Evolutionary conservation across 805 yeast species (phyloP), one percentile per base, ranked within the genome.

Genomic region (Wilhelminamyces savonicus): DNA sequence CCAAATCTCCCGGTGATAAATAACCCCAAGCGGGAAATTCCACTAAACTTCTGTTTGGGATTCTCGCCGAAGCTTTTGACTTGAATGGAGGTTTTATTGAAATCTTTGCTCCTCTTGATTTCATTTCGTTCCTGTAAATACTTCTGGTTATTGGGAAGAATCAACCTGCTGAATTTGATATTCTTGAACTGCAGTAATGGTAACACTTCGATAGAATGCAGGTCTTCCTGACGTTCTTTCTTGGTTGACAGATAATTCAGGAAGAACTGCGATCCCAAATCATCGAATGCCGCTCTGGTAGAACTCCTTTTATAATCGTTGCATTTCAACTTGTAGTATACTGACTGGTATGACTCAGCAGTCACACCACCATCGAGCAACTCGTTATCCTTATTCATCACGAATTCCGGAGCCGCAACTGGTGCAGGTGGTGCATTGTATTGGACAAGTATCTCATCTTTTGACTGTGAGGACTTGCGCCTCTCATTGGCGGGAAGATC

Each of bases 11-110:
- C 44, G 6, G 56, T 45, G 7, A 64, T 44, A 36, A 71, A 80
- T 6, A 87, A 58, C 0, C 90, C 87, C 29, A 81, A 51, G 38
- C 74, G 78, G 2, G 84, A 68, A 24, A 84, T 71, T 0, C 95
- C 95, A 18, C 68, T 68, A 43, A 72, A 79, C 61, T 76, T 60
- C 52, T 73, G 66, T 37, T 69, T 74, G 24, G 67, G 69, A 18
- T 66, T 64, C 27, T 81, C 92, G 1, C 78, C 58, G 33, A 75
- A 71, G 1, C 77, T 56, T 48, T 69, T 76, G 9, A 85, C 81
- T 22, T 62, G 59, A 9, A 71, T 48, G 0, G 62, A 50, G 4
- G 59, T 46, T 15, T 49, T 38, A 23, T 56, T 50, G 24, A 18
- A 44, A 16, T 31, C 49, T 40, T 30, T 48, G 21, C 27, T 25